A percentile compares a stretch with the other conserved stretches of the same genome.
These are phyloP conservation scores for Microbotryum intermedium DNA, from an alignment of 1,284 basidiomycete genomes.

Conservation along the genomic window DNA sequence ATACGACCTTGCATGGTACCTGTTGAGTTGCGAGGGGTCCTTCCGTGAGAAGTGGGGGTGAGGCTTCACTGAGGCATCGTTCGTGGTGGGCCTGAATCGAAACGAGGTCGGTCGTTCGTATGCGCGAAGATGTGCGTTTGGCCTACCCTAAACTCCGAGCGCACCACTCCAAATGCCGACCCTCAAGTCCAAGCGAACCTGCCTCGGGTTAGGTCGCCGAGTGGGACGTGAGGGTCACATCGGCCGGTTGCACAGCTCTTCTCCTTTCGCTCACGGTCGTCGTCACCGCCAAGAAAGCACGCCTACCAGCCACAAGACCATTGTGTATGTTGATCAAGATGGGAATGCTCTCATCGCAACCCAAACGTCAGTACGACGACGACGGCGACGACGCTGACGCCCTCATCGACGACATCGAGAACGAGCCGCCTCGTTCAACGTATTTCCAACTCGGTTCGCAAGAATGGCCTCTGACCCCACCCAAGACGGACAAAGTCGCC, in stretches of 20 bases:
- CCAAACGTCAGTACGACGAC: conserved; percentile 22
- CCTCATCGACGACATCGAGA: conserved; percentile 1
- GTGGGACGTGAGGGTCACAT: too few relatives aligned
- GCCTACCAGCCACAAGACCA: too few relatives aligned
- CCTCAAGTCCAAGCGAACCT: too few relatives aligned
- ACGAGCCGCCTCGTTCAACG: conserved; percentile 7
- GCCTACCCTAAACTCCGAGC: too few relatives aligned
- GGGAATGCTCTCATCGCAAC: conserved; percentile 22
- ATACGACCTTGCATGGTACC: background rate
- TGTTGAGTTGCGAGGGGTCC: background rate
- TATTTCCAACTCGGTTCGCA: conserved; percentile 11
- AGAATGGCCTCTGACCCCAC: conserved; percentile 26
- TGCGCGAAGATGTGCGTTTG: background rate
- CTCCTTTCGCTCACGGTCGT: too few relatives aligned
- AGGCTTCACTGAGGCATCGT: background rate
- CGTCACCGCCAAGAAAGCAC: too few relatives aligned
- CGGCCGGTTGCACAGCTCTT: too few relatives aligned
- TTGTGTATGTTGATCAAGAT: too few relatives aligned
- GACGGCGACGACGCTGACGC: background rate
- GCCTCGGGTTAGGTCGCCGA: too few relatives aligned
- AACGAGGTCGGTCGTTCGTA: background rate
- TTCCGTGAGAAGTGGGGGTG: background rate
- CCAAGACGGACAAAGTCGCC: background rate
- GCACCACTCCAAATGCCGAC: too few relatives aligned
- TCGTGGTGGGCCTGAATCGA: background rate